Evolutionary conservation across 257 asterid genomes (phyloP), one percentile per base, ranked within the genome.

Genomic region (Fraxinus excelsior): DNA sequence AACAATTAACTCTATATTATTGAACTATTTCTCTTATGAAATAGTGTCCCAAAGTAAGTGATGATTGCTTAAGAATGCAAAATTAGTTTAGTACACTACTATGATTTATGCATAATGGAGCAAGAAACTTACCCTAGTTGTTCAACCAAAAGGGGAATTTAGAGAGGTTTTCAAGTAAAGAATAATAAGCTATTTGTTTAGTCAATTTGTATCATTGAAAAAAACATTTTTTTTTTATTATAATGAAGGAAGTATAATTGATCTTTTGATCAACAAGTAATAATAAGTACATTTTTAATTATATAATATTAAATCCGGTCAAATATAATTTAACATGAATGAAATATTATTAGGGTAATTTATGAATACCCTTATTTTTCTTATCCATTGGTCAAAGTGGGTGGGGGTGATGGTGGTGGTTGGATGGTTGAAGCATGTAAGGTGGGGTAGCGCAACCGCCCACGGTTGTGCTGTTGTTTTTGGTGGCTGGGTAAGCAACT

Each of bases 361-460:
- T 23, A 8, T 10, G 67, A 25, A 62, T 8, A 9, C 35, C 34
- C 34, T 58, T 23, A 26, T 11, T 62, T 62, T 62, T 62, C 68
- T 23, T 23, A 62, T 62, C 19, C 68, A 26, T 62, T 10, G 3
- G 68, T 62, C 35, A 62, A 62, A 60, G 68, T 62, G 68, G 35
- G 19, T 62, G 68, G 68, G 32, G 18, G 68, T 42, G 16, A 2
- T 46, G 56, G 29, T 23, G 5, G 66, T 58, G 65, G 26, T 56
- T 62, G 32, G 3, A 14, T 10, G 35, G 68, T 25, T 62, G 68
- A 62, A 26, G 34, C 34, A 62, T 10, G 34, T 62, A 62, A 62
- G 68, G 34, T 62, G 35, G 35, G 35, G 32, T 60, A 28, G 68
- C 68, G 34, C 68, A 62, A 62, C 68, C 68, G 68, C 18, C 19